These are phyloP conservation scores for Cryptococcus sp. DNA, from an alignment of 1,284 basidiomycete species.

Conservation along the genomic window DNA sequence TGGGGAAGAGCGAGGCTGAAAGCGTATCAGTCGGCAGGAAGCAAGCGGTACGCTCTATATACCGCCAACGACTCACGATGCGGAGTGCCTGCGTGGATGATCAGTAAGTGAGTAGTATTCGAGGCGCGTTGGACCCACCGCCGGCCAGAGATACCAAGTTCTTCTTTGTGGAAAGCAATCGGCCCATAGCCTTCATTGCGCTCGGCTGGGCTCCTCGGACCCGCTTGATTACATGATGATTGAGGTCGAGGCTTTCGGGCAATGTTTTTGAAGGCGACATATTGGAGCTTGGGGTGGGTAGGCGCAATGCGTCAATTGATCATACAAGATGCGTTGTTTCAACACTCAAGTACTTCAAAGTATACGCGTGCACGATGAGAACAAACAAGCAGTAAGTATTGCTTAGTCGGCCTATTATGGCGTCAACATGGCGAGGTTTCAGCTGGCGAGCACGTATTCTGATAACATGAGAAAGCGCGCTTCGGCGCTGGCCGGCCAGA, in stretches of 20 bases:
- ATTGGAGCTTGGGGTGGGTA: neutral
- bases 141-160: slow-evolving; percentile 54
- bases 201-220: slow-evolving; percentile 10
- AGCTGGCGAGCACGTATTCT: no score
- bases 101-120: slow-evolving; percentile 2
- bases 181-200: slow-evolving; percentile 54
- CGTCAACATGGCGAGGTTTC: no score
- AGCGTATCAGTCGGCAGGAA: neutral
- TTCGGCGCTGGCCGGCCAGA: no score
- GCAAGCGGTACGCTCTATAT: neutral
- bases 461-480: no score
- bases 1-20: slow-evolving; percentile 49
- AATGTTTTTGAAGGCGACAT: slow-evolving; percentile 17
- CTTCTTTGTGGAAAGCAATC: slow-evolving; percentile 48
- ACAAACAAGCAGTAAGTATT: no score
- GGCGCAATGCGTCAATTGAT: no score
- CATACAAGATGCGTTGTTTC: no score
- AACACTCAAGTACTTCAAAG: no score
- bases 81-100: slow-evolving; percentile 31
- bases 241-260: slow-evolving; percentile 14
- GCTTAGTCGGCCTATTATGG: no score
- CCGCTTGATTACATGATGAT: slow-evolving; percentile 18
- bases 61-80: slow-evolving; percentile 14
- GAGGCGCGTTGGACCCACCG: slow-evolving; percentile 36
- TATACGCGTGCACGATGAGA: no score